Evolutionary conservation across 192 early-diverging fungal genomes (phyloP), one percentile per base, ranked within the genome.

Genomic region (Jimgerdemannia flammicorona): DNA sequence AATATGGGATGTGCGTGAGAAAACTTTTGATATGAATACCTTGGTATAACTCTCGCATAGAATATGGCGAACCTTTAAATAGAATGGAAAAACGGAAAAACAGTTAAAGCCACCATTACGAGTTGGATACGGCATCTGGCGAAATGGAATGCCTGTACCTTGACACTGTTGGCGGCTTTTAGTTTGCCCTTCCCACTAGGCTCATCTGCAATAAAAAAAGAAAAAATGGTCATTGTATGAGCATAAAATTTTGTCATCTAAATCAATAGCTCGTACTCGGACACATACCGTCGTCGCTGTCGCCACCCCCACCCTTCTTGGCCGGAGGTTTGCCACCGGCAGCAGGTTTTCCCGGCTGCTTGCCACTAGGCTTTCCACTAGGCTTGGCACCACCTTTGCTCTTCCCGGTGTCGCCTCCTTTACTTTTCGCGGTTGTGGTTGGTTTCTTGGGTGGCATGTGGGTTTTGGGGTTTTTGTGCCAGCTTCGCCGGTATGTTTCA

Each of bases 41-140:
- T 89, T 93, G 40, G 85, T 79, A 40, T 94, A 91, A 72, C 94
- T 96, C 73, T 94, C 94, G 82, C 95, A 96, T 4, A 96, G 85
- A 73, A 95, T 95, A 81, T 96, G 93, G 40, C 93, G 86, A 29
- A 93, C 90, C 79, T 83, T 75, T 9, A 49, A 2, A 73, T 67
- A 19, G 75, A 3, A 40, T 40, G 29, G 42, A 29, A 29, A 29
- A 29, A 29, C 1, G 29, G 29, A 29, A 29, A 29, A 29, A 29
- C 29, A 29, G 29, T 29, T 29, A 29, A 29, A 29, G 29, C 29
- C 29, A 29, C 29, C 29, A 14, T 41, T 66, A 65, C 39, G 20
- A 8, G 3, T 17, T 74, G 0, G 29, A 29, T 69, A 59, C 29
- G n/a, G 8, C 64, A 72, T 71, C n/a, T 65, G 42, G 64, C 19